Conservation (phyloP, 257 asterid genomes). For the Primulina eburnea region DNA sequence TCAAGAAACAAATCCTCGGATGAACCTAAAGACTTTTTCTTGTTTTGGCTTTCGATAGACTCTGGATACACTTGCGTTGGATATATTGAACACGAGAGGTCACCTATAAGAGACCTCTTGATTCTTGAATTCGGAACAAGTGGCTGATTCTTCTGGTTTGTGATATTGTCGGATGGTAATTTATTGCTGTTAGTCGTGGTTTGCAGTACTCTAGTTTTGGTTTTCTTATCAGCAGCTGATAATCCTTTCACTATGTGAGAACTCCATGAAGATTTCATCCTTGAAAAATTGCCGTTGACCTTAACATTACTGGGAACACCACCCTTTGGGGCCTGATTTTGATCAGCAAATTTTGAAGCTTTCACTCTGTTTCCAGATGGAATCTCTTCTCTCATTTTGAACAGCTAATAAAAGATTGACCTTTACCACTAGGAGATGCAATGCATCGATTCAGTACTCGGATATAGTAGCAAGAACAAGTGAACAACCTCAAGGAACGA, state of each 20-base stretch:
- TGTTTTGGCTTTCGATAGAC: conserved; percentile 30
- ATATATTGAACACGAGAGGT: conserved; percentile 63
- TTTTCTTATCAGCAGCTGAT: conserved; percentile 70
- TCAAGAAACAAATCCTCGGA: conserved; percentile 73
- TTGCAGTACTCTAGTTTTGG: conserved; percentile 51
- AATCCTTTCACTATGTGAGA: conserved; percentile 80
- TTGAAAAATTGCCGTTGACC: conserved; percentile 51
- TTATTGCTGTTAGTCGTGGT: conserved; percentile 53
- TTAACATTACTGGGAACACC: conserved; percentile 37
- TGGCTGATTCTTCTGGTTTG: conserved; percentile 43
- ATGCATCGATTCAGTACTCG: conserved; percentile 13
- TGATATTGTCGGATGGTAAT: conserved; percentile 36
- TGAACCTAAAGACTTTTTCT: conserved; percentile 41
- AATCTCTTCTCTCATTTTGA: conserved; percentile 63
- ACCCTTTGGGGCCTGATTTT: conserved; percentile 54
- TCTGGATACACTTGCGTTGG: conserved; percentile 78
- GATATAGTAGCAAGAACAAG: neutral
- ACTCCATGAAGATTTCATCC: conserved; percentile 84
- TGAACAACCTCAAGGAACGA: neutral
- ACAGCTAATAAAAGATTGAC: conserved; percentile 17
- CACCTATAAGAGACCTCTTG: conserved; percentile 79
- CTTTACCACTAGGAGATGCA: neutral
- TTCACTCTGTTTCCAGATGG: conserved; percentile 49
- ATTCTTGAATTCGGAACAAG: conserved; percentile 46
- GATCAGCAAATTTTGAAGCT: conserved; percentile 58